Evolutionary conservation across 2,329 filamentous ascomycete species (phyloP).

Genomic region (Penicillium sp.): DNA sequence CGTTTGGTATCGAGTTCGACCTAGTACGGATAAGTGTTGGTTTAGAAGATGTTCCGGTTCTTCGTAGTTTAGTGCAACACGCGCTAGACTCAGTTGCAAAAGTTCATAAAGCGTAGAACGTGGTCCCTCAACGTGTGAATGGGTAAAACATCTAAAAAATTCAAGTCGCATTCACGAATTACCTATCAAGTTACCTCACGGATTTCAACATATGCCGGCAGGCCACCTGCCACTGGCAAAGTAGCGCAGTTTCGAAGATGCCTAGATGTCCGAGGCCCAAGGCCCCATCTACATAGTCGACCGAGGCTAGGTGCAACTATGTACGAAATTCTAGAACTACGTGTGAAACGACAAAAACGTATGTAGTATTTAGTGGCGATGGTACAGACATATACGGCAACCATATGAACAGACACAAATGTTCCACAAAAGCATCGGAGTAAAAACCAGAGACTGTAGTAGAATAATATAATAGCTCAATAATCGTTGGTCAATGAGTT

Average conservation of each 20-base stretch:
- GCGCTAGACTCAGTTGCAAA: conserved; percentile 67
- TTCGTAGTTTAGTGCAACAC: conserved; percentile 66
- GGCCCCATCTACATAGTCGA: background rate
- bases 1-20: conserved; percentile 79
- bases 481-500: conserved; percentile 5
- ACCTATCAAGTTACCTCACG: background rate
- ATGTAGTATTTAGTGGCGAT: background rate
- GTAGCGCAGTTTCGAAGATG: background rate
- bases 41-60: conserved; percentile 73
- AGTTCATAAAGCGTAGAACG: conserved; percentile 25
- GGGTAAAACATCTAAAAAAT: background rate
- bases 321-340: background rate
- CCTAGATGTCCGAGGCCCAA: background rate
- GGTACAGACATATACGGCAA: background rate
- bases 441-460: background rate
- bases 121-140: conserved; percentile 14
- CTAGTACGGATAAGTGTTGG: conserved; percentile 88
- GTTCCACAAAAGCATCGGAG: background rate
- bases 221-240: background rate
- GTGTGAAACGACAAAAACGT: background rate
- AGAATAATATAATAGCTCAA: background rate
- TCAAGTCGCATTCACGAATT: background rate
- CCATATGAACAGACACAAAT: background rate
- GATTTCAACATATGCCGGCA: background rate
- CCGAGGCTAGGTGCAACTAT: background rate